Base-by-base conservation (phyloP, 805 yeast species). In the Wickerhamiella hasegawae region DNA sequence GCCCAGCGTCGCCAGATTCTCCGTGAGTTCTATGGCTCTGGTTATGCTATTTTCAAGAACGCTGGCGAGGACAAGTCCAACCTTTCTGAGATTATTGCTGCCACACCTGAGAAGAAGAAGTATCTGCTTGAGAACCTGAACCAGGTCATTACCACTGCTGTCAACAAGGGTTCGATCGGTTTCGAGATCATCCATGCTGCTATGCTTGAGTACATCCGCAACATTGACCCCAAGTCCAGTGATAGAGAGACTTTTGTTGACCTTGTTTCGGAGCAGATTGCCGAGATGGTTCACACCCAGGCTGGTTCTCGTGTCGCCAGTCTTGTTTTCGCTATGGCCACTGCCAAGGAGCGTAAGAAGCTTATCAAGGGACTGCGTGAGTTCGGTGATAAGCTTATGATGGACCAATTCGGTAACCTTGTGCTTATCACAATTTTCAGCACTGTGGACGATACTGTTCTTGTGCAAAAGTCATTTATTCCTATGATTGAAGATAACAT, bases 11-110 rank as follows among this genome's bases (percentile, higher is more conserved):
- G 72, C 37, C 94, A 82, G 59, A 85, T 87, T 79, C 73, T 87
- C 45, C 73, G 90, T 58, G 98, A 87, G 60, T 87, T 87, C 54
- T 87, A 93, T 83, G 98, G 97, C 36, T 71, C 94, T 10, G 93
- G 83, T 59, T 87, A 78, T 55, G 95, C 95, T 16, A 74, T 82
- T 10, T 87, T 87, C 63, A 75, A 71, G 56, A 87, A 82, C 35
- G 65, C 75, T 9, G 84, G 79, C 30, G 66, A 68, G 41, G 71
- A 66, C 34, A 69, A 67, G 31, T 66, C 73, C 51, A 60, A 69
- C 11, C 68, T 87, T 35, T 62, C 67, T 39, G 85, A 82, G 34
- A 72, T 80, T 29, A 66, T 77, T 39, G 55, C 55, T 14, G 82
- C 73, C 44, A 68, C 73, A 42, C 68, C 78, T 14, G 96, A 85